A percentile compares a stretch with the other conserved stretches of the same genome.
Conservation (phyloP, 2,329 filamentous ascomycete species). For the Colletotrichum liaoningense region DNA sequence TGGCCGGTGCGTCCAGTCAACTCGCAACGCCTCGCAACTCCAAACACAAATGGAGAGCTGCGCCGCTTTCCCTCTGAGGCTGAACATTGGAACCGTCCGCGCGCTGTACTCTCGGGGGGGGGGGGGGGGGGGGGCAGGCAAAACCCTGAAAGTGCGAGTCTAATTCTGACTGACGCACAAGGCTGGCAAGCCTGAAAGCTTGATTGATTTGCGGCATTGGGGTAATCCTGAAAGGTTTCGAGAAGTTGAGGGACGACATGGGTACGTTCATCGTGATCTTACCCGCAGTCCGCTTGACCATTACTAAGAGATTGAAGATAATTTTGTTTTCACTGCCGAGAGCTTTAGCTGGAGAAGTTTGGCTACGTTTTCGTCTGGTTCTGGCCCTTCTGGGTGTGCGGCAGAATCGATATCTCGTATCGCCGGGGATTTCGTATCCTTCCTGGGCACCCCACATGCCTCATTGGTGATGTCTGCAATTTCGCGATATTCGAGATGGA, state of each 20-base stretch:
- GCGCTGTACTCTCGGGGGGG: neutral
- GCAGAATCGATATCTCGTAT: neutral
- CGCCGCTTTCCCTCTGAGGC: neutral
- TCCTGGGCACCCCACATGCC: neutral
- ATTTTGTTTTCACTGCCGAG: neutral
- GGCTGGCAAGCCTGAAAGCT: conserved; percentile 19
- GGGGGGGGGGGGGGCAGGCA: neutral
- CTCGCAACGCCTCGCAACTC: neutral
- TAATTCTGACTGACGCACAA: conserved; percentile 3
- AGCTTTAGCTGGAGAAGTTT: neutral
- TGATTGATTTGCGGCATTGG: conserved; percentile 3
- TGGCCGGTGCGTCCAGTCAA: conserved; percentile 23
- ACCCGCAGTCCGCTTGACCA: neutral
- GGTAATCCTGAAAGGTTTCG: neutral
- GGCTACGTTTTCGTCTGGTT: neutral
- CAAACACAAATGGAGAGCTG: neutral
- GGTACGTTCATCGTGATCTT: neutral
- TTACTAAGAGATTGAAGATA: neutral
- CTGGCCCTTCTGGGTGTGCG: neutral
- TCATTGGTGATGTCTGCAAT: neutral
- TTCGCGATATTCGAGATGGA: neutral
- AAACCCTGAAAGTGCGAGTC: neutral
- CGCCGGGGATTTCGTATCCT: neutral
- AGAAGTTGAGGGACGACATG: neutral
- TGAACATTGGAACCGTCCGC: neutral